Base-by-base conservation (phyloP, 2,329 filamentous ascomycete species). In the Penicillium digitatum region DNA sequence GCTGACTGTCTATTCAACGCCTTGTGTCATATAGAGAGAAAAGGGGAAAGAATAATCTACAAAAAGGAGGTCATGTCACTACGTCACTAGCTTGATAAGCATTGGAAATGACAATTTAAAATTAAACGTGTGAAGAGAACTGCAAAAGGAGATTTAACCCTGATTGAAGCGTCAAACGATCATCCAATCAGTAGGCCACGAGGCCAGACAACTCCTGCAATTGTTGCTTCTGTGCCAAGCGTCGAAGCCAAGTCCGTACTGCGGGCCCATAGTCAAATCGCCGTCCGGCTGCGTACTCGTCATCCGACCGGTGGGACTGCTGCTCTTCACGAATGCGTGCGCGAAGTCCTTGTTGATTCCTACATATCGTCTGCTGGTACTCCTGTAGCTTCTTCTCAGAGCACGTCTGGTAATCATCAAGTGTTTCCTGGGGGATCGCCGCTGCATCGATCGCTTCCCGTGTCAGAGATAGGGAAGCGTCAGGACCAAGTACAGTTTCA, bases 161-260 rank as follows among this genome's bases (percentile, higher is more conserved):
- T 14, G 40, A 8, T 43, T 14, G 5, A 5, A 34, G 14, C n/a
- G 8, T 9, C n/a, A 10, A 14, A 27, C 16, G 18, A 18, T 32
- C 42, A 31, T 45, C 62, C 60, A 63, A 62, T 63, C 58, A 52
- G 32, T 57, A 34, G 27, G 42, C 62, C 62, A 63, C 61, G 61
- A 61, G 61, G 58, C 54, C 47, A 26, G 44, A 48, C 20, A 75
- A 52, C 18, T 66, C 61, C 54, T 70, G 64, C 53, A 94, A 70
- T 2, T 83, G 73, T 1, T 83, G 84, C 63, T 87, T 86, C 56
- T 85, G 83, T 1, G 87, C 87, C 54, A 95, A 78, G 58, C 82
- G 82, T 60, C 81, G 80, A 42, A 92, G 72, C 85, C 89, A 93
- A 35, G 73, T 77, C 62, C 88, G 84, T 22, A 93, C 79, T 0